Conservation (phyloP, 2,329 filamentous ascomycete genomes). For the Beauveria bassiana region DNA sequence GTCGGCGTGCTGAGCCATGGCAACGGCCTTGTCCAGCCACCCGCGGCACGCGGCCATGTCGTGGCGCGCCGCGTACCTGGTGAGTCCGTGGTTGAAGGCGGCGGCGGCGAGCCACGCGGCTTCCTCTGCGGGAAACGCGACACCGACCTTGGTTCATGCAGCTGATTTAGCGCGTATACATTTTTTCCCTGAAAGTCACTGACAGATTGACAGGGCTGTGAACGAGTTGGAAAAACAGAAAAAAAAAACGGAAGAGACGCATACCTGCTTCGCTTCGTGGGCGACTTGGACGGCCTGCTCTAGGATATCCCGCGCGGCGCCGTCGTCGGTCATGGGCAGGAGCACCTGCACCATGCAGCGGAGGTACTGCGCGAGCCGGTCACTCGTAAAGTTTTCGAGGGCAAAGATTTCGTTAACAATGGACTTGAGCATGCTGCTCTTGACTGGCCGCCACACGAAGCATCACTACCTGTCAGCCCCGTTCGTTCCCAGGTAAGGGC, state of each 20-base stretch:
- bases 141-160: conserved; percentile 26
- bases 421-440: conserved; percentile 50
- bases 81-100: conserved; percentile 63
- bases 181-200: too few species aligned
- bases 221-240: not conserved
- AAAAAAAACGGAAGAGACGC: conserved; percentile 8
- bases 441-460: conserved; percentile 27
- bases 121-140: conserved; percentile 56
- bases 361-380: conserved; percentile 66
- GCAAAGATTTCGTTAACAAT: conserved; percentile 63
- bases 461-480: not conserved
- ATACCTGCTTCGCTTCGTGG: conserved; percentile 40
- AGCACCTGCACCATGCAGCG: conserved; percentile 67
- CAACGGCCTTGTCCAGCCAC: conserved; percentile 58
- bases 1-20: conserved; percentile 48
- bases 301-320: conserved; percentile 51
- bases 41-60: conserved; percentile 46
- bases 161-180: too few species aligned
- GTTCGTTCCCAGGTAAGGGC: not conserved
- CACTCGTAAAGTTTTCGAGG: conserved; percentile 46
- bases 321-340: conserved; percentile 44
- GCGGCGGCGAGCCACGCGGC: conserved; percentile 68
- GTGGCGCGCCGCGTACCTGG: conserved; percentile 46
- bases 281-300: conserved; percentile 54
- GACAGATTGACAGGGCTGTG: too few species aligned